A percentile compares a stretch with the other conserved stretches of the same genome.
phyloP scores from a whole-genome alignment of 2,329 filamentous ascomycete species.

The Hansfordia pulvinata region DNA sequence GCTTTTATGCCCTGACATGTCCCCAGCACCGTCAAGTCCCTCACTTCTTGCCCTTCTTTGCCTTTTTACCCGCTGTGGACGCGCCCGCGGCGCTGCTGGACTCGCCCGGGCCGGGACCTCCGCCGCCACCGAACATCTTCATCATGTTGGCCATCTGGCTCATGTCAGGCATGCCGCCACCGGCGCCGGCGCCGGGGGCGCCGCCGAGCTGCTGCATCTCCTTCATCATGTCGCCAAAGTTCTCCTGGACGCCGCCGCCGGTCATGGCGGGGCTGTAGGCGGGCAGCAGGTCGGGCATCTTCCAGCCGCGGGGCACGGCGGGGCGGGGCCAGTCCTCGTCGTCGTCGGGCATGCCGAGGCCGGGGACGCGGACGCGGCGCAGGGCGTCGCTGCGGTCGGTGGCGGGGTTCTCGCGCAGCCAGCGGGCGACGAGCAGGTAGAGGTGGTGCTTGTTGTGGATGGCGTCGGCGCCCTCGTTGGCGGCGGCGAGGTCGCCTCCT shows the following conservation, averaged over 20 bases:
- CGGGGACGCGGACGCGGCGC: conserved; percentile 55
- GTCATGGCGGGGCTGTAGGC: conserved; percentile 81
- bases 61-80: conserved; percentile 4
- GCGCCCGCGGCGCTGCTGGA: conserved; percentile 10
- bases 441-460: conserved; percentile 77
- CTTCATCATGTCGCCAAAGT: conserved; percentile 94
- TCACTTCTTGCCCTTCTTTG: conserved; percentile 7
- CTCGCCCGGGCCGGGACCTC: conserved; percentile 11
- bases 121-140: conserved; percentile 11
- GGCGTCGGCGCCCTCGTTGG: conserved; percentile 15
- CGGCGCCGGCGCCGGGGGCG: conserved; percentile 18
- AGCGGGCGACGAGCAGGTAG: conserved; percentile 64
- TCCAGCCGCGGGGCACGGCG: conserved; percentile 77
- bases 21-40: conserved; percentile 4
- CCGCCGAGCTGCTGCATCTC: conserved; percentile 56
- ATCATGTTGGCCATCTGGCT: conserved; percentile 6
- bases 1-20: too few relatives aligned
- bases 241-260: conserved; percentile 86
- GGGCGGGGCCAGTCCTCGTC: conserved; percentile 58
- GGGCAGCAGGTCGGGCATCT: conserved; percentile 72
- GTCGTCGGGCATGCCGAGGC: conserved; percentile 48
- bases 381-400: conserved; percentile 54
- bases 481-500: conserved; percentile 13
- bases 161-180: conserved; percentile 12
- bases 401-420: conserved; percentile 68